These are phyloP conservation scores for Tilletia walkeri DNA, from an alignment of 1,284 basidiomycete species.

Conservation along the genomic window DNA sequence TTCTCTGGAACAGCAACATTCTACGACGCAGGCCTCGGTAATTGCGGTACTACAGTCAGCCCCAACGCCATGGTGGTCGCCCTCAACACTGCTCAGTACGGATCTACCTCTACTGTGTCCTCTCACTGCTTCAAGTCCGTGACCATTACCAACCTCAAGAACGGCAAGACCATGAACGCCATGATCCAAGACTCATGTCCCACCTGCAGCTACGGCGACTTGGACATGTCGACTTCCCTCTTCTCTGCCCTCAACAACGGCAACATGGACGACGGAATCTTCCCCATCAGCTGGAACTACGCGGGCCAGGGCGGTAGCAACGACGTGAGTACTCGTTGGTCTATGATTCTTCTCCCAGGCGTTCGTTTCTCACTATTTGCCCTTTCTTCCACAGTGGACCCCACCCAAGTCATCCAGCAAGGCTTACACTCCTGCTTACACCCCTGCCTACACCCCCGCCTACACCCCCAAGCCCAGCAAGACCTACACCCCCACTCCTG, in stretches of 20 bases:
- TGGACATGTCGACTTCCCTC: conserved; percentile 75
- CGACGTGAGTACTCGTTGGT: neutral
- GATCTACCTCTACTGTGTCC: neutral
- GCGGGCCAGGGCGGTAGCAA: neutral
- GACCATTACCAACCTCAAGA: conserved; percentile 63
- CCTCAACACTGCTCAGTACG: conserved; percentile 48
- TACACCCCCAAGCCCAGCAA: conserved; percentile 17
- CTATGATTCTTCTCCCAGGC: conserved; percentile 17
- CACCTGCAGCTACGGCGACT: conserved; percentile 68
- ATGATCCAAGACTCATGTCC: conserved; percentile 71
- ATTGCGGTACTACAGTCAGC: conserved; percentile 32
- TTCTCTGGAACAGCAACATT: conserved; percentile 1
- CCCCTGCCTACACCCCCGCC: conserved; percentile 2
- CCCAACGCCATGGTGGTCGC: conserved; percentile 42
- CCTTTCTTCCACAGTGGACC: neutral
- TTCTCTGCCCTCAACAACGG: conserved; percentile 60
- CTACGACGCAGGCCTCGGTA: conserved; percentile 18
- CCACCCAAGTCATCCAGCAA: neutral
- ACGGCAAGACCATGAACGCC: conserved; percentile 66
- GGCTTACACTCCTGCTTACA: conserved; percentile 24
- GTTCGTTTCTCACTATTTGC: conserved; percentile 20
- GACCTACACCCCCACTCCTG: conserved; percentile 21
- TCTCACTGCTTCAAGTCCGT: conserved; percentile 65
- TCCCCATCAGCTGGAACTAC: conserved; percentile 46
- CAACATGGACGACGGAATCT: conserved; percentile 47